Conservation (phyloP, 345 rosid genomes). For the Leavenworthia alabamica region DNA sequence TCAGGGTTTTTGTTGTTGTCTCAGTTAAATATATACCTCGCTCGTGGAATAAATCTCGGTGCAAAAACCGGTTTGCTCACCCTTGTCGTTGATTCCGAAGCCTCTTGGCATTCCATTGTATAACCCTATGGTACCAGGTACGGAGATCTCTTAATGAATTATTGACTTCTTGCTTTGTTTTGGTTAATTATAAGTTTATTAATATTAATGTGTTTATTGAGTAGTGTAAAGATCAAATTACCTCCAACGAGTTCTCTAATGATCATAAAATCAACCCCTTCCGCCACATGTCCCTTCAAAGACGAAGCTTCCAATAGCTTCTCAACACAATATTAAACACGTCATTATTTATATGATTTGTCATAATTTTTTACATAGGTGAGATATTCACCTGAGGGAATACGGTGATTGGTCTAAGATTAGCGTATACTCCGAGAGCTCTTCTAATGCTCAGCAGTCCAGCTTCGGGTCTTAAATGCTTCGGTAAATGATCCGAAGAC, state of each 20-base stretch:
- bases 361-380: neutral
- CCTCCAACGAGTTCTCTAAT: neutral
- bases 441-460: neutral
- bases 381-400: neutral
- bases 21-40: neutral
- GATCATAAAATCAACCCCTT: neutral
- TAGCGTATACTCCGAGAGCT: neutral
- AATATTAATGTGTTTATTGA: too few species aligned
- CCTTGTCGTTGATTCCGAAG: neutral
- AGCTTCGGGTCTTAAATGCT: neutral
- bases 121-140: neutral
- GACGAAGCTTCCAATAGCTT: neutral
- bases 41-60: neutral
- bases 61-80: neutral
- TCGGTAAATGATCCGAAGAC: neutral
- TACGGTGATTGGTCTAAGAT: neutral
- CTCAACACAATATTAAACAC: neutral
- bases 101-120: neutral
- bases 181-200: too few species aligned
- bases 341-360: neutral
- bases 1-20: neutral
- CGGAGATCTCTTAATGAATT: neutral
- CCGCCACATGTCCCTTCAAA: neutral
- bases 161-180: neutral
- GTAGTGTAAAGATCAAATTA: neutral